These are phyloP conservation scores for Guillardia theta DNA, from an alignment of 78 protist species.

Conservation along the genomic window DNA sequence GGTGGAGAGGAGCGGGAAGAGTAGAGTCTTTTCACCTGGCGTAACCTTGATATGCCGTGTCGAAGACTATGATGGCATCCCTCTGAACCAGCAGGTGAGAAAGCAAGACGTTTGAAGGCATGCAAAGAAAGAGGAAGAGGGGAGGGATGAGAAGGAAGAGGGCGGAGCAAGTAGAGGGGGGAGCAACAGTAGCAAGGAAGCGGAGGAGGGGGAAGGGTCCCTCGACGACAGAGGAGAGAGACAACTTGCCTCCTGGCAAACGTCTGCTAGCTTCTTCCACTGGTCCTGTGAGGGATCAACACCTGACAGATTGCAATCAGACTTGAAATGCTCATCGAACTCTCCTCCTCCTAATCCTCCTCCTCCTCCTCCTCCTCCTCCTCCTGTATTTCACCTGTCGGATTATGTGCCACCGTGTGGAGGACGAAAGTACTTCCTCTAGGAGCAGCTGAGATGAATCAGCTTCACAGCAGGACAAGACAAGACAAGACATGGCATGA, in stretches of 20 bases:
- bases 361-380: too few species aligned
- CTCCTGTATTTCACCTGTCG: too few species aligned
- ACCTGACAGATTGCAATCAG: too few species aligned
- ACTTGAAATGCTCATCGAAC: too few species aligned
- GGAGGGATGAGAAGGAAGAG: background rate
- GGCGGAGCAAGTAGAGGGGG: background rate
- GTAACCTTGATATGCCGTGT: slow-evolving; percentile 96
- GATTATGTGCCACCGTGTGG: slow-evolving; percentile 99
- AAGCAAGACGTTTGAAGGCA: too few species aligned
- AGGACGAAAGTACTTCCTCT: slow-evolving; percentile 73
- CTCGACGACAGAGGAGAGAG: background rate
- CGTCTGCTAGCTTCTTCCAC: slow-evolving; percentile 82
- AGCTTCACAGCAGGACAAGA: too few species aligned
- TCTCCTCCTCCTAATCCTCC: too few species aligned
- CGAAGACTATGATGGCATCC: slow-evolving; percentile 80
- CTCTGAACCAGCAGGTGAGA: too few species aligned
- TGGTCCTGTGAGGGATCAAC: slow-evolving; percentile 95
- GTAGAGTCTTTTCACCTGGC: slow-evolving; percentile 71
- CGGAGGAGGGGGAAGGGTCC: background rate
- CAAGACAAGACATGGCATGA: too few species aligned
- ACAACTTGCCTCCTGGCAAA: background rate
- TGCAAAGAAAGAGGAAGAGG: too few species aligned
- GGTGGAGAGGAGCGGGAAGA: background rate
- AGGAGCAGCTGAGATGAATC: too few species aligned
- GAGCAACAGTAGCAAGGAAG: background rate